Percentiles rank a stretch among this genome's conserved stretches.
Conservation (phyloP, 129 eudicot species). For the Daucus carota region DNA sequence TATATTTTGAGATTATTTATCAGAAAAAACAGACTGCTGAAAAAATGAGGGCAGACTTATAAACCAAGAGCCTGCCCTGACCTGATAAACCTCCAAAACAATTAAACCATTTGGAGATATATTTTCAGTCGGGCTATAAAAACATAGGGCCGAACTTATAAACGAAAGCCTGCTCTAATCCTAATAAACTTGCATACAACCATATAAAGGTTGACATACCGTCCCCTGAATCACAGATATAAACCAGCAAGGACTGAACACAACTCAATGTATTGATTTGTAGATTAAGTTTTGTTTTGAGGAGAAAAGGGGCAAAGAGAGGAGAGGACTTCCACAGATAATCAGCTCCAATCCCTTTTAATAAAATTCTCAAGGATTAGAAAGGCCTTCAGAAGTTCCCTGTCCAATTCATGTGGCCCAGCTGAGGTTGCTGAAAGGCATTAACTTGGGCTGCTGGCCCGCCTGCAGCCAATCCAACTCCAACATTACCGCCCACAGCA, state of each 20-base stretch:
- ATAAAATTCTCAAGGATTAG: slow-evolving; percentile 13
- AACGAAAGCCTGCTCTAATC: not conserved
- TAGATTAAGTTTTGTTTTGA: slow-evolving; percentile 27
- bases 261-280: slow-evolving; percentile 25
- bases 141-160: not conserved
- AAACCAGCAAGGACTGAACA: not conserved
- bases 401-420: slow-evolving; percentile 81
- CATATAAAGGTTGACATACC: not conserved
- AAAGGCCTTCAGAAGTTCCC: slow-evolving; percentile 49
- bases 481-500: slow-evolving; percentile 54
- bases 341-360: slow-evolving; percentile 29
- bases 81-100: not conserved
- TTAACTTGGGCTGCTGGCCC: slow-evolving; percentile 77
- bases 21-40: not conserved
- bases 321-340: slow-evolving; percentile 36
- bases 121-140: not conserved
- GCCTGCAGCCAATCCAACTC: slow-evolving; percentile 58
- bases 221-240: not conserved
- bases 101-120: not conserved
- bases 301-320: slow-evolving; percentile 20
- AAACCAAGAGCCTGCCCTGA: not conserved
- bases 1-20: not conserved
- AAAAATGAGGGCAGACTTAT: not conserved
- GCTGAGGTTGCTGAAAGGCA: slow-evolving; percentile 78
- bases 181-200: not conserved